Percentiles rank a stretch among this genome's conserved stretches.
phyloP scores from a whole-genome alignment of 768 basidiomycete species.

The Pluteus cervinus region DNA sequence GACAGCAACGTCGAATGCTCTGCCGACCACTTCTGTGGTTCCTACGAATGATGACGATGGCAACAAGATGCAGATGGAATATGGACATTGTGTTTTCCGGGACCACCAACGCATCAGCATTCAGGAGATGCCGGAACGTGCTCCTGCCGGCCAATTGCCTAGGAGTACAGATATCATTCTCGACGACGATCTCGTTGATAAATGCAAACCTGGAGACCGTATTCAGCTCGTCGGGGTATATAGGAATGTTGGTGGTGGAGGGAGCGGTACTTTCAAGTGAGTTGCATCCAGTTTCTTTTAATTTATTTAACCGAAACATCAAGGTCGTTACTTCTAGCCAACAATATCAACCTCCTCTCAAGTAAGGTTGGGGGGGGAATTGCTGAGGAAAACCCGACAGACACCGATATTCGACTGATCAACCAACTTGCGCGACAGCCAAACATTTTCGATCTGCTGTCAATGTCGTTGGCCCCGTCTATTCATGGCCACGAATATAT shows the following conservation, averaged over 20 bases:
- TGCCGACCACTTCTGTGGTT: constrained; percentile 80
- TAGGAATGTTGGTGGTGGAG: constrained; percentile 89
- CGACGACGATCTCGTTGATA: constrained; percentile 95
- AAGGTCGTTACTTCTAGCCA: constrained; percentile 90
- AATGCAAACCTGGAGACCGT: constrained; percentile 96
- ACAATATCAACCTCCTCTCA: constrained; percentile 90
- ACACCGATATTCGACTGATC: constrained; percentile 92
- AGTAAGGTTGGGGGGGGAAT: constrained; percentile 95
- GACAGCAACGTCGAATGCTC: constrained; percentile 76
- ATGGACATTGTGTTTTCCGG: constrained; percentile 83
- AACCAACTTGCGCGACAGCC: constrained; percentile 88
- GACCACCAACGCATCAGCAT: constrained; percentile 98
- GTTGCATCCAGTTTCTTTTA: constrained; percentile 15
- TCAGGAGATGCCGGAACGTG: constrained; percentile 99
- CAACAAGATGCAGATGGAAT: constrained; percentile 83
- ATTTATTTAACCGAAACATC: constrained; percentile 6
- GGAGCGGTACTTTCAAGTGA: constrained; percentile 91
- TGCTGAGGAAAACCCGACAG: constrained; percentile 87
- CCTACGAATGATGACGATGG: constrained; percentile 94
- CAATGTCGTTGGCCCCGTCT: constrained; percentile 93
- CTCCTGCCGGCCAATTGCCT: constrained; percentile 94
- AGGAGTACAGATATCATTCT: constrained; percentile 93
- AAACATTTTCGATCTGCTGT: constrained; percentile 83
- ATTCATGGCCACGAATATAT: constrained; percentile 97
- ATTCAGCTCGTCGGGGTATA: constrained; percentile 96